Evolutionary conservation across 75 land plant genomes (phyloP), one percentile per base, ranked within the genome.

Genomic region (Sequoiadendron giganteum): DNA sequence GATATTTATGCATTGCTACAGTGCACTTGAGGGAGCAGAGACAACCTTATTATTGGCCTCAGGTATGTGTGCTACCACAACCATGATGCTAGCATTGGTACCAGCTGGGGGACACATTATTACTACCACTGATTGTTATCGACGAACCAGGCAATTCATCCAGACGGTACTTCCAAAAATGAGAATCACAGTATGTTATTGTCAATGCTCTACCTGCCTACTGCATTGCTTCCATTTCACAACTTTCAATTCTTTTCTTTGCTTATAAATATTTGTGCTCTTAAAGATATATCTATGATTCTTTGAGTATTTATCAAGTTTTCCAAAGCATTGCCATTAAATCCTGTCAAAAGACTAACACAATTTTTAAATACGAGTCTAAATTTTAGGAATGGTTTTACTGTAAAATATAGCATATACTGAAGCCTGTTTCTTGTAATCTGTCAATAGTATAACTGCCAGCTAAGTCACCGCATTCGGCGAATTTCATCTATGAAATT

Each of bases 91-190:
- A 87, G 95, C 99, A 36, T 88, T 98, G 91, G 94, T 98, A 79
- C 99, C 99, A 21, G 93, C 94, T 84, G 97, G 96, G 87, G 97
- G 99, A 38, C 99, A 98, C 89, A 91, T 98, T 70, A 93, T 98
- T 45, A 98, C 99, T 38, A 98, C 99, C 77, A 98, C 99, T 49
- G 99, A 98, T 88, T 98, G 99, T 91, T 97, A 98, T 70, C 93
- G 99, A 85, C 94, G 95, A 87, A 98, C 99, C 40, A 89, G 99
- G 85, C 96, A 97, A 30, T 98, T 96, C 70, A 97, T 98, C 86
- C 95, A 98, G 88, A 96, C 94, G 38, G 55, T 95, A 34, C 97
- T 98, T 39, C 99, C 99, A 45, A 97, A 93, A 91, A 96, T 98
- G 99, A 95, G 96, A 5, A 94, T 98, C 58, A 90, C 92, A 92